Evolutionary conservation across 2,329 filamentous ascomycete genomes (phyloP), one percentile per base, ranked within the genome.

Genomic region (Nothopassalora personata): DNA sequence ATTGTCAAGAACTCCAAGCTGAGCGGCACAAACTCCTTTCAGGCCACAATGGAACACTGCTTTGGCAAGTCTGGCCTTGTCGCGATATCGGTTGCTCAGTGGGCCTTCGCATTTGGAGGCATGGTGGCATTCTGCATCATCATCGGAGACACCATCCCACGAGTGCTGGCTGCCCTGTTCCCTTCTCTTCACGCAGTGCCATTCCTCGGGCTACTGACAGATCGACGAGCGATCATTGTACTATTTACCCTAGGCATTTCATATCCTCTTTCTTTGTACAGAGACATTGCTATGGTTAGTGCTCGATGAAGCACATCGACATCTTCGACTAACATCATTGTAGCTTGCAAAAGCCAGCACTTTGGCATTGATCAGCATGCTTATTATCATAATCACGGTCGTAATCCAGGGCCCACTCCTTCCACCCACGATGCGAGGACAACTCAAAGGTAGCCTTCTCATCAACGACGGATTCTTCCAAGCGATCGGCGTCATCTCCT

Each of bases 61-160:
- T 99, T 96, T 76, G 94, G 94, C 5, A 87, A 85, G 69, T 82
- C 87, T 18, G 94, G 94, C 0, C 80, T 99, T 57, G 85, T 99
- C 65, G 93, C 94, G 60, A 97, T 99, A 54, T 87, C 85, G 53
- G 68, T 97, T 62, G 94, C 94, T 53, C 94, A 99, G 78, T 99
- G 93, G 93, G 88, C 91, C 30, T 99, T 99, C 81, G 94, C 94
- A 2, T 99, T 97, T 79, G 94, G 94, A 58, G 94, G 94, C 64
- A 99, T 99, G 94, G 86, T 99, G 57, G 94, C 94, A 13, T 99
- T 97, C 74, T 94, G 92, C 66, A 91, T 99, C 69, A 97, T 99
- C 70, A 89, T 99, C 9, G 94, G 94, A 60, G 94, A 99, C 74
- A 92, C 90, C 0, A 97, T 99, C 71, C 94, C 94, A 3, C 90